Conservation (phyloP, 768 basidiomycete genomes). For the Tricholoma hemisulphureum region DNA sequence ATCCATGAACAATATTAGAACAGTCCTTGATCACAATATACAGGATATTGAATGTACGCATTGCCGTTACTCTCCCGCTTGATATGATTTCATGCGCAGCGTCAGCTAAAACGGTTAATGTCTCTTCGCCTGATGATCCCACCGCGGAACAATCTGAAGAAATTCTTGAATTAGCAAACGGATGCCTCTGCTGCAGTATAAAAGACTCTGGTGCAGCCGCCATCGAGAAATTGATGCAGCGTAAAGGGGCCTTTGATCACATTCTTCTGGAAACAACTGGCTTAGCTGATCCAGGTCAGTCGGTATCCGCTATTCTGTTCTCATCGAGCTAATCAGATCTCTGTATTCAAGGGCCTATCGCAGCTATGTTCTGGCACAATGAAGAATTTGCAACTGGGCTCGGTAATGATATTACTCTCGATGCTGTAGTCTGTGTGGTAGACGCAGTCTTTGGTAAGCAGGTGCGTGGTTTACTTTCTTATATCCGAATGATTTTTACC, state of each 20-base stretch:
- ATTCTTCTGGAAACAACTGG: constrained; percentile 96
- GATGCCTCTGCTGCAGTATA: constrained; percentile 97
- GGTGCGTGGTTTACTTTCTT: constrained; percentile 18
- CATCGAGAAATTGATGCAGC: constrained; percentile 87
- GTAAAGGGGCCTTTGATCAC: constrained; percentile 89
- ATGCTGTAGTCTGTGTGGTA: constrained; percentile 91
- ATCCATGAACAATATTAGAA: neutral
- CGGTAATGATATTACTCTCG: constrained; percentile 68
- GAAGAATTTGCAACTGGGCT: constrained; percentile 74
- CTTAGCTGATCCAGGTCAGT: constrained; percentile 86
- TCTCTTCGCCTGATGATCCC: constrained; percentile 66
- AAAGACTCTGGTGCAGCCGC: constrained; percentile 92
- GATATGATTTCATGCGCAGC: constrained; percentile 3
- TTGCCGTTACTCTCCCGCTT: neutral
- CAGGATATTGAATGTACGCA: constrained; percentile 88
- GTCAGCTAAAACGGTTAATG: constrained; percentile 82
- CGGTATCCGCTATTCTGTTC: neutral
- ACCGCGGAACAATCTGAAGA: constrained; percentile 71
- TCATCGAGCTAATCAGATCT: neutral
- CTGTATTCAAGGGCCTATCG: constrained; percentile 64
- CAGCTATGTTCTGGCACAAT: constrained; percentile 84
- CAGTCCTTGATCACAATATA: neutral
- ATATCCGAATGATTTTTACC: neutral
- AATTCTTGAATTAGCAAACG: constrained; percentile 90
- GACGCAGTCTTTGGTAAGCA: constrained; percentile 79